A percentile compares a stretch with the other conserved stretches of the same genome.
Conservation (phyloP, 768 basidiomycete genomes). For the Pisolithus tinctorius region DNA sequence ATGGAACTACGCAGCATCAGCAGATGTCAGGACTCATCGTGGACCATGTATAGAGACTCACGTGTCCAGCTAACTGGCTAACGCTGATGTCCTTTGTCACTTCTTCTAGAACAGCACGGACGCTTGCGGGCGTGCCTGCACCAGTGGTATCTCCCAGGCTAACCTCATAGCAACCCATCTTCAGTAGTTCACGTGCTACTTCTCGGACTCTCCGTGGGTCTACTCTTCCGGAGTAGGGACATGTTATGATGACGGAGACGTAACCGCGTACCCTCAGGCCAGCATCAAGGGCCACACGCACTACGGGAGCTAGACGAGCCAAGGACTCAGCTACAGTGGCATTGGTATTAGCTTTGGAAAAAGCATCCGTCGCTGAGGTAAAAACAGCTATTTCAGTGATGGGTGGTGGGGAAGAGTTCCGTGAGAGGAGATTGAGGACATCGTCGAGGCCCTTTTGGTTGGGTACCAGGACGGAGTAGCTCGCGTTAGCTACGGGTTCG, state of each 20-base stretch:
- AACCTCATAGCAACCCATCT: constrained; percentile 95
- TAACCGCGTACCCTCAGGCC: constrained; percentile 78
- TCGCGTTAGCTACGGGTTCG: constrained; percentile 44
- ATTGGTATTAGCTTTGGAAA: constrained; percentile 82
- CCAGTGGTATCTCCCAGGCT: constrained; percentile 92
- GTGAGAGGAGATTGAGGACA: constrained; percentile 49
- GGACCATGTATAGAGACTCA: constrained; percentile 31
- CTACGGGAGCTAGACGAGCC: constrained; percentile 52
- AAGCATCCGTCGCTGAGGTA: constrained; percentile 82
- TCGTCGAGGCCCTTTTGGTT: constrained; percentile 72
- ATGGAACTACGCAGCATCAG: constrained; percentile 53
- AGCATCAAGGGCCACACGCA: constrained; percentile 47
- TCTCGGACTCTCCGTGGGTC: constrained; percentile 58
- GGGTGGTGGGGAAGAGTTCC: constrained; percentile 34
- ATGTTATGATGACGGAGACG: constrained; percentile 75
- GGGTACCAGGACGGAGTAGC: constrained; percentile 77
- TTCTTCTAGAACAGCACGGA: constrained; percentile 62
- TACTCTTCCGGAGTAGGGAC: constrained; percentile 81
- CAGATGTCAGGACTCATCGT: neutral
- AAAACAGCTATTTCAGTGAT: constrained; percentile 87
- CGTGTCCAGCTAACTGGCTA: constrained; percentile 58
- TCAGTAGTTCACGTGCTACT: constrained; percentile 60
- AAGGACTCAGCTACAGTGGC: constrained; percentile 67
- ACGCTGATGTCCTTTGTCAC: constrained; percentile 58
- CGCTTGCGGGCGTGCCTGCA: constrained; percentile 65